These are phyloP conservation scores for Somion occarium DNA, from an alignment of 1,284 basidiomycete species.

Conservation along the genomic window DNA sequence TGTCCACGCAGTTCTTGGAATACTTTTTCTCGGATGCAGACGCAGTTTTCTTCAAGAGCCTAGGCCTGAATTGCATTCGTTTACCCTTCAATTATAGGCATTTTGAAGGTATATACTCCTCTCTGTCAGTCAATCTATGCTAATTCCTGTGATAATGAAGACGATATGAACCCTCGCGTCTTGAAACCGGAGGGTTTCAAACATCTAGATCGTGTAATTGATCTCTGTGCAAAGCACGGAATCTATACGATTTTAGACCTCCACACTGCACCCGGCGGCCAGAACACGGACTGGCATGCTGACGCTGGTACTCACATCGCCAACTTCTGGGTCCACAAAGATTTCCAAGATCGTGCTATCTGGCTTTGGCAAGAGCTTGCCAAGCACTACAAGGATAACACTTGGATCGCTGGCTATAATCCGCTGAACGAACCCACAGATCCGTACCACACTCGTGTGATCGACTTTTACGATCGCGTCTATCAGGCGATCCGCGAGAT, in stretches of 20 bases:
- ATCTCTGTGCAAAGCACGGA: slow-evolving; percentile 51
- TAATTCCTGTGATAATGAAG: slow-evolving; percentile 23
- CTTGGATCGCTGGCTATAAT: slow-evolving; percentile 73
- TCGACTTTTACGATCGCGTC: slow-evolving; percentile 60
- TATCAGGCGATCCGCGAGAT: slow-evolving; percentile 58
- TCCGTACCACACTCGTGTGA: slow-evolving; percentile 40
- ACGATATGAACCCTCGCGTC: slow-evolving; percentile 62
- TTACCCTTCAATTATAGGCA: slow-evolving; percentile 66
- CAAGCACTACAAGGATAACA: slow-evolving; percentile 47
- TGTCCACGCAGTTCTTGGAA: slow-evolving; percentile 56
- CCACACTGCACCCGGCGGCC: slow-evolving; percentile 60
- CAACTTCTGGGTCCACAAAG: slow-evolving; percentile 69
- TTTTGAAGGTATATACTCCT: slow-evolving; percentile 39
- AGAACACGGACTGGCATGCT: slow-evolving; percentile 54
- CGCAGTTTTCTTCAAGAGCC: slow-evolving; percentile 62
- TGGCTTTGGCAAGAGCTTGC: slow-evolving; percentile 73
- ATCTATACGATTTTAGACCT: slow-evolving; percentile 63
- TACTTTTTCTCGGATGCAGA: slow-evolving; percentile 72
- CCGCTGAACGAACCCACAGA: slow-evolving; percentile 77
- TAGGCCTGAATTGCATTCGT: slow-evolving; percentile 72
- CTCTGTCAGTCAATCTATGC: background rate
- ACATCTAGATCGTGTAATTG: slow-evolving; percentile 59
- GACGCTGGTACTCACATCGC: slow-evolving; percentile 52
- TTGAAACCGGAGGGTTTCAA: slow-evolving; percentile 60
- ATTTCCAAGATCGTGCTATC: slow-evolving; percentile 69